Evolutionary conservation across 306 rosid genomes (phyloP).

Genomic region (Trifolium repens): DNA sequence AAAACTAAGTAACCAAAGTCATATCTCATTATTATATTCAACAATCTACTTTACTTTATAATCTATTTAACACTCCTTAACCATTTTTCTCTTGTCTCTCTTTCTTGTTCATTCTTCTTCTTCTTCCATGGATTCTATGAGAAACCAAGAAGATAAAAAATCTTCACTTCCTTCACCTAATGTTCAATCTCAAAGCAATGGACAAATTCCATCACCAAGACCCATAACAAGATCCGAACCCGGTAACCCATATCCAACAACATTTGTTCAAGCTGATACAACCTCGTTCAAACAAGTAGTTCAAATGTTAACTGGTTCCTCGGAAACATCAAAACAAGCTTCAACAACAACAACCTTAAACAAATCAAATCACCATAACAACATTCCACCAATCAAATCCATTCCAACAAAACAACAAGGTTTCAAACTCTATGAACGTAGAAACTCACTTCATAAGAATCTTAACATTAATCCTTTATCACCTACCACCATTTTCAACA

Average conservation of each 20-base stretch:
- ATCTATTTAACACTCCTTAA: not conserved
- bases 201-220: slow-evolving; percentile 43
- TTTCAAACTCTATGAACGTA: slow-evolving; percentile 85
- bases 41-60: not conserved
- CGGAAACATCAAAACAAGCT: slow-evolving; percentile 70
- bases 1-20: slow-evolving; percentile 12
- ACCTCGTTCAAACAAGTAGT: slow-evolving; percentile 92
- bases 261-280: slow-evolving; percentile 92
- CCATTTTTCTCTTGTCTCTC: not conserved
- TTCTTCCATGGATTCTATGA: slow-evolving; percentile 62
- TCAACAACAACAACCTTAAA: slow-evolving; percentile 29
- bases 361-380: slow-evolving; percentile 59
- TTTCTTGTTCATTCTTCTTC: not conserved
- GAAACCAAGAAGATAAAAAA: slow-evolving; percentile 40
- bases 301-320: slow-evolving; percentile 97
- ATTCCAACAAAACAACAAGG: slow-evolving; percentile 63
- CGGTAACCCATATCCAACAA: slow-evolving; percentile 84
- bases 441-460: slow-evolving; percentile 67
- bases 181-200: slow-evolving; percentile 21
- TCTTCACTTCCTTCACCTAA: slow-evolving; percentile 28
- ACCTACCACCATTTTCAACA: slow-evolving; percentile 41
- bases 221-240: slow-evolving; percentile 87
- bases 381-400: slow-evolving; percentile 77
- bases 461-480: slow-evolving; percentile 68
- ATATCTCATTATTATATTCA: slow-evolving; percentile 9